Evolutionary conservation across 1,139 yeast genomes (phyloP), one percentile per base, ranked within the genome.

Genomic region (Pichia cactophila): DNA sequence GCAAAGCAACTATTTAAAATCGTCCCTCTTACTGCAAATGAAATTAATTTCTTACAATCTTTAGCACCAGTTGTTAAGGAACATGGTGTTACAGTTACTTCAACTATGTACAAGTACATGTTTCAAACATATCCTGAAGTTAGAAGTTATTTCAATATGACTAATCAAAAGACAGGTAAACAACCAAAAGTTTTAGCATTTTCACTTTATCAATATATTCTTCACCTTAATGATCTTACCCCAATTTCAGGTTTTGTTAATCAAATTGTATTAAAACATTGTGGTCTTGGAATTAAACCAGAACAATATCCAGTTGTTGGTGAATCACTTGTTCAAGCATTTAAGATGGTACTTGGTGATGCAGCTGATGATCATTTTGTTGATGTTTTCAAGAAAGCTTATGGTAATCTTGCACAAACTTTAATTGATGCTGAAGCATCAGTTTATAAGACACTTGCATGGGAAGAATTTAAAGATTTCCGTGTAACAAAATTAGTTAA

Each of bases 271-370:
- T 72, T 72, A 54, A 83, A 82, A 64, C 89, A 83, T 57, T 81
- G 80, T 54, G 85, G 86, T 44, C 68, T 83, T 52, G 79, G 77
- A 59, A 73, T 83, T 42, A 64, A 66, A 51, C 78, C 88, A 3
- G 83, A 78, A 50, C 86, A 81, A 51, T 83, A 83, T 58, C 79
- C 81, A 17, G 71, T 80, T 54, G 88, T 83, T 39, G 89, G 88
- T 35, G 62, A 66, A 42, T 72, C 75, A 57, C 67, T 83, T 36
- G 63, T 83, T 43, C 69, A 67, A 31, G 78, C 87, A 23, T 74
- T 83, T 67, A 63, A 67, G 46, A 74, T 74, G 51, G 72, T 80
- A 44, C 67, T 83, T 41, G 88, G 88, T 11, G 75, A 72, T 35
- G 70, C 72, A 29, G 86, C 86, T 26, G 78, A 80, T 26, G 72